phyloP scores from a whole-genome alignment of 371 early-diverging fungal genomes.

The Mucor saturninus region DNA sequence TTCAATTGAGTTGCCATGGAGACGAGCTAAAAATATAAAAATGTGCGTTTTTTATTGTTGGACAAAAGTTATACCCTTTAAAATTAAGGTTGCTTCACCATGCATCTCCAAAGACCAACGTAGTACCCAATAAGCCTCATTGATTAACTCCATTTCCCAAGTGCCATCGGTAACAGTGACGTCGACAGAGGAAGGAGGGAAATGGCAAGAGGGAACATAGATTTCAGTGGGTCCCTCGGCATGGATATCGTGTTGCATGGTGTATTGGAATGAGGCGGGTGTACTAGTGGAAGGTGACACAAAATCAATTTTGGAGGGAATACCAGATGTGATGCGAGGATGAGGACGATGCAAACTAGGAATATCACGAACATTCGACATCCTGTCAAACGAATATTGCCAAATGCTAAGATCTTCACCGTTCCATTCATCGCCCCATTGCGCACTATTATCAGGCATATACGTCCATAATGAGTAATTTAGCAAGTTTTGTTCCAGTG shows the following conservation, averaged over 20 bases:
- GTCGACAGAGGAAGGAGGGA: conserved; percentile 15
- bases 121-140: conserved; percentile 23
- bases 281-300: conserved; percentile 33
- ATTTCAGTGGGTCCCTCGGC: conserved; percentile 26
- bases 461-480: conserved; percentile 75
- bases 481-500: conserved; percentile 64
- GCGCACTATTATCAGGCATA: conserved; percentile 59
- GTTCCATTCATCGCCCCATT: conserved; percentile 76
- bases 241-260: background rate
- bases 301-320: conserved; percentile 34
- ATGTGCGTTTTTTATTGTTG: background rate
- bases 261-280: conserved; percentile 31
- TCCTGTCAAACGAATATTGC: conserved; percentile 23
- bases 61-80: conserved; percentile 12
- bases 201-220: conserved; percentile 26
- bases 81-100: conserved; percentile 11
- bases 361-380: conserved; percentile 31
- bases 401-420: conserved; percentile 71
- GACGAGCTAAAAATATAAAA: background rate
- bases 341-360: conserved; percentile 46
- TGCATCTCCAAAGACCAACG: conserved; percentile 21
- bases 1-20: too few species aligned
- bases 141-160: conserved; percentile 5
- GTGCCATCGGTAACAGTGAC: conserved; percentile 1
- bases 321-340: conserved; percentile 37